Base-by-base conservation (phyloP, 2,329 filamentous ascomycete species). In the Rutstroemia sydowiana region DNA sequence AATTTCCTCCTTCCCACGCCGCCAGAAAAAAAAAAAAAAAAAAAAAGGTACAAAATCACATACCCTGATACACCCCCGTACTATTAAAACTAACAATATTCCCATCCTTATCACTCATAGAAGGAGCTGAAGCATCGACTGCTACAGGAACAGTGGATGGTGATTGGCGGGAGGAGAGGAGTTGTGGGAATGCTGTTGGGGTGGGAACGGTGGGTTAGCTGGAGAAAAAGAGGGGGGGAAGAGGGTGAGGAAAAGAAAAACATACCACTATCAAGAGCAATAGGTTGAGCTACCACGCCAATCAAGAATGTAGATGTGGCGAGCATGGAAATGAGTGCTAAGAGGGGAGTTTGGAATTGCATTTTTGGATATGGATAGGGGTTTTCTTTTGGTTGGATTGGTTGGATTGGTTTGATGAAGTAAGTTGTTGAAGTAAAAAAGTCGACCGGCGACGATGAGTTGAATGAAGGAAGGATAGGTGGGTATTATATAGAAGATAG, bases 331-430 rank as follows among this genome's bases (percentile, higher is more conserved):
- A 63, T 48, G 58, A 65, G 42, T 28, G 61, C 47, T 51, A 61
- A 32, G 56, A 63, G n/a, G n/a, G n/a, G n/a, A n/a, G n/a, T n/a
- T 34, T 57, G 53, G 60, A 65, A 63, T 57, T 63, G 61, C 62
- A 65, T 65, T 20, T 40, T 36, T 36, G 34, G 34, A 36, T 36
- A n/a, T 16, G 14, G 1, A n/a, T n/a, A n/a, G 18, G 3, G 18
- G 7, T 40, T 40, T 40, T 18, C 18, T 7, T 13, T 32, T 32
- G 30, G 30, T 32, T 32, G 30, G 13, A 7, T 32, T 32, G 30
- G 30, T 32, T 32, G n/a, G n/a, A n/a, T n/a, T n/a, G n/a, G n/a
- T n/a, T n/a, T n/a, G n/a, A n/a, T n/a, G n/a, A n/a, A n/a, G n/a
- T n/a, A n/a, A n/a, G n/a, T n/a, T n/a, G n/a, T n/a, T n/a, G n/a